phyloP scores from a whole-genome alignment of 1,139 yeast species.

The Magnusiomyces sp. region DNA sequence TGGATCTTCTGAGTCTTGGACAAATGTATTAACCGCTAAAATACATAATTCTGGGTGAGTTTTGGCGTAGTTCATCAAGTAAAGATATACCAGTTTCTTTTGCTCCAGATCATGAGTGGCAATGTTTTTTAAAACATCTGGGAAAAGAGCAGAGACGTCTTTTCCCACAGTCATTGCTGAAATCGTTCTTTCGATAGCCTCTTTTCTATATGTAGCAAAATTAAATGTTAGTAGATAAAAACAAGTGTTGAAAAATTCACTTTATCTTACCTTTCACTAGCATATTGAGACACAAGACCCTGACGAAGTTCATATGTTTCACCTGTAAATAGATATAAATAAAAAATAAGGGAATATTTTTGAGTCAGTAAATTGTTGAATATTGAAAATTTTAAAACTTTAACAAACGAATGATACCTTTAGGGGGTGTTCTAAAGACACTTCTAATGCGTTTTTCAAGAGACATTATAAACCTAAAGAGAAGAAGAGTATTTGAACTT shows the following conservation, averaged over 20 bases:
- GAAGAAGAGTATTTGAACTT: too few species aligned
- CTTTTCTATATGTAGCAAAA: slow-evolving; percentile 44
- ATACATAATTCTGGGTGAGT: slow-evolving; percentile 93
- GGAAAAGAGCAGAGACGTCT: slow-evolving; percentile 89
- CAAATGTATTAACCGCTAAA: slow-evolving; percentile 94
- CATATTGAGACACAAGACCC: slow-evolving; percentile 91
- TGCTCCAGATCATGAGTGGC: slow-evolving; percentile 97
- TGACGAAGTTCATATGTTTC: slow-evolving; percentile 83
- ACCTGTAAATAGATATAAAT: slow-evolving; percentile 35
- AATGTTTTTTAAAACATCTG: slow-evolving; percentile 91
- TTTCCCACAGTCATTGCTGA: slow-evolving; percentile 99
- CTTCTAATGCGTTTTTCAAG: slow-evolving; percentile 44
- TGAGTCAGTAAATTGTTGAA: not conserved
- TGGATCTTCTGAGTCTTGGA: slow-evolving; percentile 88
- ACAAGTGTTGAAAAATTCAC: not conserved
- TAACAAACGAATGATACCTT: slow-evolving; percentile 30
- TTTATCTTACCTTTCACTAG: slow-evolving; percentile 35
- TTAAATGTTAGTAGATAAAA: not conserved
- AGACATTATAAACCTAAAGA: not conserved
- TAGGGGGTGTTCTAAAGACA: slow-evolving; percentile 51
- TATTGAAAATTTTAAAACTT: not conserved
- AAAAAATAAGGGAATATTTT: not conserved
- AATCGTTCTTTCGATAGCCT: slow-evolving; percentile 92
- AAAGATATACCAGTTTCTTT: slow-evolving; percentile 88
- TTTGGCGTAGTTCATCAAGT: slow-evolving; percentile 95